Base-by-base conservation (phyloP, 2,329 filamentous ascomycete species). In the Colletotrichum sp. region DNA sequence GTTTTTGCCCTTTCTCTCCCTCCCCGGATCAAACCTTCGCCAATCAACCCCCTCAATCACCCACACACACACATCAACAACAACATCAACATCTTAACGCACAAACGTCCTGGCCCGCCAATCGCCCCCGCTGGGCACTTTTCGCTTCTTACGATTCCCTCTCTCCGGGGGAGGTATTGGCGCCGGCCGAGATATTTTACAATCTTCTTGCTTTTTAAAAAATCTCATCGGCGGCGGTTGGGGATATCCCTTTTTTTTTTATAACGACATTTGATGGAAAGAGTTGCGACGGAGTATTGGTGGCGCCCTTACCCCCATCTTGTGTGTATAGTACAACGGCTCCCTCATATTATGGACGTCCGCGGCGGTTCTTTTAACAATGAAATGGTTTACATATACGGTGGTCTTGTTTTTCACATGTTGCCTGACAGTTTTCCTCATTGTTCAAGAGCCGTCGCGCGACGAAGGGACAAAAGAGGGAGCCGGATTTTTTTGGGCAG, bases 281-380 rank as follows among this genome's bases (percentile, higher is more conserved):
- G 70, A 62, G 70, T 74, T 39, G 65, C 65, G 49, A 74, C 65
- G 64, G 70, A 76, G 74, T 76, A 68, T 26, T 52, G 44, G 65
- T 64, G 49, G 55, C 70, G 44, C 64, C 59, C 70, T 73, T 34
- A 52, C 44, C 44, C 49, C 74, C 65, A 76, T 76, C 59, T 69
- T 70, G 57, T 76, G 69, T 76, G 74, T 69, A 74, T 73, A 76
- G 70, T 76, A 76, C 70, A 39, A 74, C 52, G 73, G 74, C 24
- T 21, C 65, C 74, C 55, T 69, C 32, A 65, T 74, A 69, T 74
- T 76, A 74, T 69, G 74, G 64, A 65, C 16, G 30, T 32, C 65
- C 26, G 26, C 36, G 39, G 24, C 36, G n/a, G 15, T 57, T 18
- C 30, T 18, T 8, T 26, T 52, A 52, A 21, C 44, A 52, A 52